Evolutionary conservation across 73 alveolate species (phyloP).

Genomic region (Blepharisma japonicum): DNA sequence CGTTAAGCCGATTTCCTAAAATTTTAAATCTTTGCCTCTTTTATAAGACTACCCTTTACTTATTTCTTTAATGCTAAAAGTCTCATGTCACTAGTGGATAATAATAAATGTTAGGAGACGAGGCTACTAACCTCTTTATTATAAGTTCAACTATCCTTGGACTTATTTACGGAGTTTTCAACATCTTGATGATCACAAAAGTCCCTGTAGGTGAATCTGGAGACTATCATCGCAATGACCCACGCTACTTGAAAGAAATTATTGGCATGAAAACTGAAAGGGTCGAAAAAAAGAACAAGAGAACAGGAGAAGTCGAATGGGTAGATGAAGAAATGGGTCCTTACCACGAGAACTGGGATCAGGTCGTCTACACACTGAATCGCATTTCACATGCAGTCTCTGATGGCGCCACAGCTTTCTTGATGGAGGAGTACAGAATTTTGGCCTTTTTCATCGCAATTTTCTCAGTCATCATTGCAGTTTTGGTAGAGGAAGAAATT

Average conservation of each 20-base stretch:
- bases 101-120: conserved; percentile 13
- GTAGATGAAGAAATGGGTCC: not conserved
- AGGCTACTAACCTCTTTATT: not conserved
- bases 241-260: not conserved
- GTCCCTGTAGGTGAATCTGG: conserved; percentile 30
- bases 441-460: conserved; percentile 57
- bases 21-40: too few species aligned
- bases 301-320: not conserved
- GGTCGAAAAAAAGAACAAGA: not conserved
- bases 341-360: not conserved
- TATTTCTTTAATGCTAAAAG: too few species aligned
- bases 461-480: conserved; percentile 54
- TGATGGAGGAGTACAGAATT: conserved; percentile 65
- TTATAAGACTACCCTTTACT: too few species aligned
- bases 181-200: not conserved
- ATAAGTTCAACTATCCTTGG: conserved; percentile 24
- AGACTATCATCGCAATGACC: not conserved
- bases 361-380: not conserved
- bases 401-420: conserved; percentile 82
- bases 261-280: conserved; percentile 9
- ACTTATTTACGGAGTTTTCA: conserved; percentile 1
- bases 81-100: not conserved
- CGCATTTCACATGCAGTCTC: not conserved
- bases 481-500: conserved; percentile 63
- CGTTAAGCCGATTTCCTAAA: too few species aligned